Evolutionary conservation across 2,329 filamentous ascomycete species (phyloP).

Genomic region (Colletotrichum orchidophilum): DNA sequence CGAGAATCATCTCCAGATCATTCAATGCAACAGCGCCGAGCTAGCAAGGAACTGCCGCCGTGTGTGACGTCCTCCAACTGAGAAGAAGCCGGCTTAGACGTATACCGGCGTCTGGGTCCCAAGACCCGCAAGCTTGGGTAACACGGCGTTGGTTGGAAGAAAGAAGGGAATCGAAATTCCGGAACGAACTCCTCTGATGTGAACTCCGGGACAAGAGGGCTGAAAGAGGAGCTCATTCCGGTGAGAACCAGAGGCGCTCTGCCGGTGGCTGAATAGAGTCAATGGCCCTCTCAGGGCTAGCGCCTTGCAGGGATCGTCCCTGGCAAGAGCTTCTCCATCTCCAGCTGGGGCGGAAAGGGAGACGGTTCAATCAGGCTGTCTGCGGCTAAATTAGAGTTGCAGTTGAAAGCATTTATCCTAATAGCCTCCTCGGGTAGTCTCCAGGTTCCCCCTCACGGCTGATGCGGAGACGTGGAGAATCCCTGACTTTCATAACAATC

Average conservation of each 20-base stretch:
- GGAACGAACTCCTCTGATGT: conserved; percentile 4
- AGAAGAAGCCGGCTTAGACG: conserved; percentile 11
- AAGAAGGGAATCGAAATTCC: not conserved
- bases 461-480: conserved; percentile 27
- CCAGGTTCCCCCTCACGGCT: conserved; percentile 16
- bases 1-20: conserved; percentile 2
- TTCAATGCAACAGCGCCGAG: not conserved
- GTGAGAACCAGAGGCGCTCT: not conserved
- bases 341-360: conserved; percentile 11
- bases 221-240: conserved; percentile 19
- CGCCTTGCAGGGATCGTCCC: conserved; percentile 6
- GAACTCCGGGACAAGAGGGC: conserved; percentile 1
- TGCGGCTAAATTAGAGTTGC: conserved; percentile 32
- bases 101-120: conserved; percentile 16
- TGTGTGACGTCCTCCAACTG: conserved; percentile 28
- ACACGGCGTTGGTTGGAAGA: conserved; percentile 9
- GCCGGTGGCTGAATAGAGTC: not conserved
- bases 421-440: conserved; percentile 30
- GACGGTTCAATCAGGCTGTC: conserved; percentile 31
- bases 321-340: conserved; percentile 19
- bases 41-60: not conserved
- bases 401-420: conserved; percentile 28
- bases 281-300: conserved; percentile 21
- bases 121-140: conserved; percentile 12
- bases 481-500: not conserved